phyloP scores from a whole-genome alignment of 176 grass and related monocot species.

The Hordeum marinum region DNA sequence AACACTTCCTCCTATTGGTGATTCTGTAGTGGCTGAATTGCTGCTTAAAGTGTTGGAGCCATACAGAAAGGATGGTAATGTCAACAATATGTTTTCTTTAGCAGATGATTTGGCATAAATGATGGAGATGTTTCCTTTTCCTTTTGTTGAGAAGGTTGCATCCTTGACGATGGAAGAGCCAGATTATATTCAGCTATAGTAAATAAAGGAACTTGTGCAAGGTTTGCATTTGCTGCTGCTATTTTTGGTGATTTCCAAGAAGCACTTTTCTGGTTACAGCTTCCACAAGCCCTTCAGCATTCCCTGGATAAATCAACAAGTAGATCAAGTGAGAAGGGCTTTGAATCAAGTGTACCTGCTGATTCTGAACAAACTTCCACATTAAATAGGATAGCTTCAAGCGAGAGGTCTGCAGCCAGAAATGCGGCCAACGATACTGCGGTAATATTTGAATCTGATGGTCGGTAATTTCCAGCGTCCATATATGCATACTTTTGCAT shows the following conservation, averaged over 20 bases:
- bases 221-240: slow-evolving; percentile 91
- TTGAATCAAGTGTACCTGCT: slow-evolving; percentile 33
- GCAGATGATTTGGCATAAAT: slow-evolving; percentile 21
- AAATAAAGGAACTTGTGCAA: slow-evolving; percentile 65
- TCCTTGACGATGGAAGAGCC: slow-evolving; percentile 92
- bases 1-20: slow-evolving; percentile 73
- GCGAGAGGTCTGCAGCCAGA: slow-evolving; percentile 42
- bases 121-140: background rate
- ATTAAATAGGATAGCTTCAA: slow-evolving; percentile 60
- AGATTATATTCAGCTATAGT: slow-evolving; percentile 73
- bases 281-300: slow-evolving; percentile 78
- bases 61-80: slow-evolving; percentile 83
- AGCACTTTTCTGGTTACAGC: slow-evolving; percentile 89
- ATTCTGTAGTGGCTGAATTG: slow-evolving; percentile 85
- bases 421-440: slow-evolving; percentile 35
- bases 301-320: slow-evolving; percentile 68
- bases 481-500: slow-evolving; percentile 24
- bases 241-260: slow-evolving; percentile 85
- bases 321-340: slow-evolving; percentile 46
- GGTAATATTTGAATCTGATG: slow-evolving; percentile 42
- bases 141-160: slow-evolving; percentile 63
- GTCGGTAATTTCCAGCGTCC: slow-evolving; percentile 7
- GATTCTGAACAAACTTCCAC: slow-evolving; percentile 48
- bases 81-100: background rate
- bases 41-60: slow-evolving; percentile 94